Evolutionary conservation across 208 protist species (phyloP).

Genomic region (Angomonas desouzai): DNA sequence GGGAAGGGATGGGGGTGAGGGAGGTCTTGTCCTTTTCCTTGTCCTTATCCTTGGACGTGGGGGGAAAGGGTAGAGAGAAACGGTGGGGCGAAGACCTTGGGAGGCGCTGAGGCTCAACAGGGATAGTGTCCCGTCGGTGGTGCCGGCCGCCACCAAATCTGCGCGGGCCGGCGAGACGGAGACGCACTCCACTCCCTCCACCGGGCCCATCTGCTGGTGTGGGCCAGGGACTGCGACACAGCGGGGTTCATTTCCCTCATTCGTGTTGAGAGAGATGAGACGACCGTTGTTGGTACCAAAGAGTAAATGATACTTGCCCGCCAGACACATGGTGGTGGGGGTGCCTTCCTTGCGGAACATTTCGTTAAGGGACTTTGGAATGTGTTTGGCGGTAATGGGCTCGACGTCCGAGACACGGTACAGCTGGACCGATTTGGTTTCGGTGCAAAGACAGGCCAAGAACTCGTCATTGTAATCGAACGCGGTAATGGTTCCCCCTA

Average conservation of each 20-base stretch:
- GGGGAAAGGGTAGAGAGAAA: constrained; percentile 57
- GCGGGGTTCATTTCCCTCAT: constrained; percentile 28
- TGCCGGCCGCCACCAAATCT: constrained; percentile 73
- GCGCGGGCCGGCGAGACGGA: constrained; percentile 51
- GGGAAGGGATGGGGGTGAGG: constrained; percentile 19
- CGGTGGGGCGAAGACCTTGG: constrained; percentile 49
- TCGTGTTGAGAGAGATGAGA: constrained; percentile 75
- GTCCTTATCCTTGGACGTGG: constrained; percentile 18
- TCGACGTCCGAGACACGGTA: constrained; percentile 58
- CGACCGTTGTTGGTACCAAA: constrained; percentile 70
- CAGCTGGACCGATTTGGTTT: constrained; percentile 36
- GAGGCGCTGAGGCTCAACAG: constrained; percentile 62
- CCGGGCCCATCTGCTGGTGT: constrained; percentile 1
- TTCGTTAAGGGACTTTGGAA: constrained; percentile 23
- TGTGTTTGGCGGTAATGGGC: constrained; percentile 39
- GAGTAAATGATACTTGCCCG: constrained; percentile 75
- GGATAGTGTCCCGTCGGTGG: constrained; percentile 58
- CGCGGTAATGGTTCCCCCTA: constrained; percentile 37
- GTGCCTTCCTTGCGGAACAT: constrained; percentile 62
- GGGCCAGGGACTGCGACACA: background rate
- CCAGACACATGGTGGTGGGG: constrained; percentile 65
- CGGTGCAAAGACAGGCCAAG: constrained; percentile 53
- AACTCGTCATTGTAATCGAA: constrained; percentile 86
- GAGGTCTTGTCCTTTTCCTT: constrained; percentile 13
- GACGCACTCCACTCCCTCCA: constrained; percentile 61